Base-by-base conservation (phyloP, 192 early-diverging fungal species). In the Podila minutissima region DNA sequence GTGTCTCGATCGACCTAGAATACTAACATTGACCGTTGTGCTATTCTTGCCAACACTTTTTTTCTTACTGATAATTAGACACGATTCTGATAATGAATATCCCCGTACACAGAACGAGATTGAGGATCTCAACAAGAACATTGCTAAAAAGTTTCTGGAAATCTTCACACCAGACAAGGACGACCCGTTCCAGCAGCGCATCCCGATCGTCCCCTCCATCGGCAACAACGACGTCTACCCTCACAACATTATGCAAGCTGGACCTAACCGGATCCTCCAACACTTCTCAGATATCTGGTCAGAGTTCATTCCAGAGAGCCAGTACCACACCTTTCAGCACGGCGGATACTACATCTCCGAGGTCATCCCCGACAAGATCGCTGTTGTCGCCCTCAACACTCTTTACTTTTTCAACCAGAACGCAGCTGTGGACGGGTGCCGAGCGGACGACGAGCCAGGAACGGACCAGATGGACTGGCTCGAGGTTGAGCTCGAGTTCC, bases 391-490 rank as follows among this genome's bases (percentile, higher is more conserved):
- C 20, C 81, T 95, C 26, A 94, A 95, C 75, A 92, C 92, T 0
- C 82, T 93, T 7, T 95, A 93, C 65, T 95, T 93, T 75, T 93
- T 87, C 65, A 85, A 87, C 28, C 86, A 90, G 33, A 95, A 95
- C 57, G 84, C 89, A 29, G 88, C 86, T 7, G 91, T 92, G 4
- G 87, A 90, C 67, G 91, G 90, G 3, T 95, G 93, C 63, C 64
- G 68, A 24, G 82, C 65, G 0, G 26, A 84, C 4, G 83, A 86
- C 32, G 87, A 92, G 49, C 91, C 92, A 0, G 93, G 93, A 0
- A 81, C 86, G 19, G 83, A 71, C 22, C 89, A 95, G 69, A 83
- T 94, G 33, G 88, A 86, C 11, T 95, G 93, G 92, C 77, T 95
- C n/a, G 82, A 87, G 31, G 85, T 86, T 32, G 83, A 91, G 70